Conservation (phyloP, 345 rosid species). For the Erysimum cheiranthoides region DNA sequence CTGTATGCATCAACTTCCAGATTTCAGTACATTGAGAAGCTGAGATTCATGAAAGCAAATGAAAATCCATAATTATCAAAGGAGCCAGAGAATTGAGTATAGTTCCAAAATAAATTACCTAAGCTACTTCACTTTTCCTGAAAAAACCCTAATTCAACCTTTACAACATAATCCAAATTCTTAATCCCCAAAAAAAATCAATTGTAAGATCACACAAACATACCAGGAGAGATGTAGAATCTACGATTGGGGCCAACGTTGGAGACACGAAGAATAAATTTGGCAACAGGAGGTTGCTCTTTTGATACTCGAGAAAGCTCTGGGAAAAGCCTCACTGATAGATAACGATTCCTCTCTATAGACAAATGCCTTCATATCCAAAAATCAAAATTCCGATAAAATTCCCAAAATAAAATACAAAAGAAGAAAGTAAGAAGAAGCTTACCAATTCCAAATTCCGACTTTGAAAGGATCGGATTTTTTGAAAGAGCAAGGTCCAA, state of each 20-base stretch:
- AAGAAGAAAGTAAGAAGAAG: neutral
- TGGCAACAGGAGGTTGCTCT: constrained; percentile 83
- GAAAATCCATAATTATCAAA: neutral
- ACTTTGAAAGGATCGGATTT: constrained; percentile 90
- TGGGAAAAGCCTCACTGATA: constrained; percentile 78
- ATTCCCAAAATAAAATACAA: neutral
- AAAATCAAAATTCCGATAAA: neutral
- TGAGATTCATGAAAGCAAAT: neutral
- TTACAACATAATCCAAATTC: constrained; percentile 6
- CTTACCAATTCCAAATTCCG: constrained; percentile 96
- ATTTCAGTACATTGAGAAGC: neutral
- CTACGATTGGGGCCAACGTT: constrained; percentile 59
- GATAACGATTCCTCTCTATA: constrained; percentile 79
- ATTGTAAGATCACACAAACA: neutral
- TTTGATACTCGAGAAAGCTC: constrained; percentile 70
- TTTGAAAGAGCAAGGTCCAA: constrained; percentile 74
- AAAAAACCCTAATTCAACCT: neutral
- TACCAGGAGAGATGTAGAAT: constrained; percentile 64
- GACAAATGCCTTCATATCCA: constrained; percentile 69
- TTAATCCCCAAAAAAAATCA: neutral
- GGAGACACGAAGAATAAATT: constrained; percentile 75
- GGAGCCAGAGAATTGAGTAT: neutral
- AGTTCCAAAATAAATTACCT: neutral
- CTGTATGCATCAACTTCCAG: neutral
- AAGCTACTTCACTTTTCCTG: neutral